Evolutionary conservation across 768 basidiomycete genomes (phyloP), one percentile per base, ranked within the genome.

Genomic region (Kwoniella newhampshirensis): DNA sequence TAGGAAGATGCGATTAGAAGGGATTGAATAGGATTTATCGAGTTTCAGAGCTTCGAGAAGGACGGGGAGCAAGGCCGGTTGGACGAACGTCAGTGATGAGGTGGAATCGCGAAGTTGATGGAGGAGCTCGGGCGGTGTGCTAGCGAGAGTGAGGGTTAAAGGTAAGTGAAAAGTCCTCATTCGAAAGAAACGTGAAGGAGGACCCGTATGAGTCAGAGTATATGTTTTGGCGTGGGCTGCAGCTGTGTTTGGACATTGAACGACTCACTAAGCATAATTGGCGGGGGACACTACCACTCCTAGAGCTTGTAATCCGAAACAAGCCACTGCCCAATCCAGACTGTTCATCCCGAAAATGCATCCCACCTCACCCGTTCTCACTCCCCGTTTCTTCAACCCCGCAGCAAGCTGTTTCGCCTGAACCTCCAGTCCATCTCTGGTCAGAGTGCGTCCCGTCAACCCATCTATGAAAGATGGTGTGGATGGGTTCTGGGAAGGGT

Each of bases 21-120:
- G 2, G 82, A 85, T 57, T 35, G 35, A 30, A 13, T 60, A 40
- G 17, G 51, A 46, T 6, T 57, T 52, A 12, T 82, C 64, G 6
- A 79, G 71, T 32, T 78, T 77, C 48, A 91, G 80, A 74, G 86
- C 85, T 27, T 82, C 79, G 17, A 81, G 77, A 12, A 83, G 83
- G n/a, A 81, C 77, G 0, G 79, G 69, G 1, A 88, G 59, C 4
- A 87, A 79, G 0, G 82, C 78, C n/a, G 88, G 87, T 55, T 83
- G 83, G 11, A 82, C 80, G 53, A 90, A 83, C 23, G 91, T 72
- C 18, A 86, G 61, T 46, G 80, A 79, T 0, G 91, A 86, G 2
- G 81, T 76, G 50, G 85, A 85, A 67, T 92, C 85, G 12, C 61
- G 76, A 57, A 87, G 85, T 70, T 93, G 91, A 73, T 84, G 84